These are phyloP conservation scores for Mycogone perniciosa DNA, from an alignment of 2,329 filamentous ascomycete species.

Conservation along the genomic window DNA sequence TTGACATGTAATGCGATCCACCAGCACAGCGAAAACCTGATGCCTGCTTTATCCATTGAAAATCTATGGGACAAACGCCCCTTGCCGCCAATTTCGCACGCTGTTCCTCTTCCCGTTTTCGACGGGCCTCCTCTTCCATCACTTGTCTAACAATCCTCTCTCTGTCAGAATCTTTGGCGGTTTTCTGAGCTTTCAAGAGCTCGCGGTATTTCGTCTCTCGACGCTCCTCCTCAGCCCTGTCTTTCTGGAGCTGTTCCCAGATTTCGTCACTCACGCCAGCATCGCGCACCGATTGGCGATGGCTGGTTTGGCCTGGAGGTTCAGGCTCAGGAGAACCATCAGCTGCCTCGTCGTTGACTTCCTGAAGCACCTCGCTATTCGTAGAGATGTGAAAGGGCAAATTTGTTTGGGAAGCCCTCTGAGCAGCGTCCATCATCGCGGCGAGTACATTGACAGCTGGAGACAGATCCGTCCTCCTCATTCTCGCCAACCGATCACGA, in stretches of 20 bases:
- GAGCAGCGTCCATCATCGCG: constrained; percentile 2
- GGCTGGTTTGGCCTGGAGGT: no score
- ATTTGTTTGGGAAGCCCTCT: background rate
- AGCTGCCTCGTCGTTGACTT: background rate
- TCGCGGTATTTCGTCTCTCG: constrained; percentile 32
- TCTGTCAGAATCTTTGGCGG: constrained; percentile 24
- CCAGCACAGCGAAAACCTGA: constrained; percentile 57
- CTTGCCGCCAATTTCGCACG: constrained; percentile 44
- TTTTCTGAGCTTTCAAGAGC: constrained; percentile 25
- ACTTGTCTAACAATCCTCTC: constrained; percentile 32
- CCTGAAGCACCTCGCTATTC: background rate
- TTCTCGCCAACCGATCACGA: background rate
- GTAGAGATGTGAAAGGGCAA: background rate
- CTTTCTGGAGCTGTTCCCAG: constrained; percentile 54
- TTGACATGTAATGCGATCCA: constrained; percentile 45
- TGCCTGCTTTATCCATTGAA: constrained; percentile 52
- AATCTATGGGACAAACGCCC: constrained; percentile 54
- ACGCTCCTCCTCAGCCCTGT: constrained; percentile 35
- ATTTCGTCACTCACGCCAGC: constrained; percentile 51
- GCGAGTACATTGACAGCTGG: constrained; percentile 6
- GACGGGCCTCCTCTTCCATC: constrained; percentile 32
- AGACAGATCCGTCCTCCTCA: background rate
- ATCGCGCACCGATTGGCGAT: constrained; percentile 37
- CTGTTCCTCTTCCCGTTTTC: constrained; percentile 31
- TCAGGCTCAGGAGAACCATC: background rate